These are phyloP conservation scores for Neurospora sp. DNA, from an alignment of 495 filamentous ascomycete species.

Conservation along the genomic window DNA sequence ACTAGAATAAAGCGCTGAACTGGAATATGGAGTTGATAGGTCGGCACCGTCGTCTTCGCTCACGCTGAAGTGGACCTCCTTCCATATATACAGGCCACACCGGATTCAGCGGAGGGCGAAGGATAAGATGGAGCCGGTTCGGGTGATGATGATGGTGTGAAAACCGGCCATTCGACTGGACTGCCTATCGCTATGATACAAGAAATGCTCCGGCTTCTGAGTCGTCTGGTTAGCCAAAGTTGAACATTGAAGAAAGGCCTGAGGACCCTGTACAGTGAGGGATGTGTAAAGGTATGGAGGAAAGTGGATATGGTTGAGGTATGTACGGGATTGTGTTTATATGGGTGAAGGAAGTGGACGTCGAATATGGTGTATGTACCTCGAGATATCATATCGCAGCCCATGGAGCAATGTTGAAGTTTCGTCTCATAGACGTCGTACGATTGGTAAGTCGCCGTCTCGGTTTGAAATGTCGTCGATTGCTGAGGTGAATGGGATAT, in stretches of 20 bases:
- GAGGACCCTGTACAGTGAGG: not conserved
- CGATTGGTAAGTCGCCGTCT: not conserved
- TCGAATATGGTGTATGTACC: not conserved
- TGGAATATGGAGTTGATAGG: not conserved
- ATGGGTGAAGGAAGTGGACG: not conserved
- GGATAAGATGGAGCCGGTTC: not conserved
- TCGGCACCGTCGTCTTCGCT: constrained; percentile 4
- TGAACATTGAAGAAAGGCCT: not conserved
- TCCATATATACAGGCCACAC: constrained; percentile 6
- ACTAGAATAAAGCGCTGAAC: not conserved
- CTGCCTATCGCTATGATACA: not conserved
- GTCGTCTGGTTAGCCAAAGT: not conserved
- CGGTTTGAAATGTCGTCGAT: not conserved
- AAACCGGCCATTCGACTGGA: not conserved
- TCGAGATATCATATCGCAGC: not conserved
- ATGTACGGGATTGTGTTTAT: not conserved
- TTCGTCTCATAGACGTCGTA: not conserved
- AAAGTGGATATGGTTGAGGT: not conserved
- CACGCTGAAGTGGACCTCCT: constrained; percentile 13
- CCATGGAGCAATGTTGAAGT: not conserved
- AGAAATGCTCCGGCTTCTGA: not conserved
- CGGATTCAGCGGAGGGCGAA: not conserved
- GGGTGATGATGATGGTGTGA: not conserved
- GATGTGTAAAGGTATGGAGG: not conserved
- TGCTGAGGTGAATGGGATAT: not conserved